Evolutionary conservation across 441 rosid species (phyloP), one percentile per base, ranked within the genome.

Genomic region (Sinapis alba): DNA sequence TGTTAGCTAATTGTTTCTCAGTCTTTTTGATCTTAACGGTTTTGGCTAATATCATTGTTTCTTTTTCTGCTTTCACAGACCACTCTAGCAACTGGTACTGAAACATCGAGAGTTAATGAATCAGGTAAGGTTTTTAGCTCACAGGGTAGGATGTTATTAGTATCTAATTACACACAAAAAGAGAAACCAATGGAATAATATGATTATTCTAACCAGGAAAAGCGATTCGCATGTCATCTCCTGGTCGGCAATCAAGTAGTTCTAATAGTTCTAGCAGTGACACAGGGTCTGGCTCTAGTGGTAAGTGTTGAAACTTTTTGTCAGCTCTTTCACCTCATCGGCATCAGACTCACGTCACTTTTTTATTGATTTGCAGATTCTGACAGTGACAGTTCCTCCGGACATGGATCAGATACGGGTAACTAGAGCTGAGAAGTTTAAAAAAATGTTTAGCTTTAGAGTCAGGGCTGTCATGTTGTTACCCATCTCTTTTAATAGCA

Each of bases 341-440:
- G 15, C 61, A 64, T 63, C n/a, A 19, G 11, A 68, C 65, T 63
- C 67, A 69, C 62, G 65, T 43, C 41, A 30, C 12, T 51, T 74
- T 59, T 20, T 63, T 26, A 45, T 15, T 45, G 62, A 34, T 73
- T 56, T 81, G 82, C 87, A 94, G 97, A 81, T 73, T 90, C 96
- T 30, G 92, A 80, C 76, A 83, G 83, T 71, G 90, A 79, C 70
- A 86, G 89, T 78, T 89, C 90, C 67, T 87, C 92, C 15, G 88
- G 86, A 75, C 87, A 77, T 65, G 86, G 83, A 54, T 86, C 95
- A 62, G 92, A 89, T 75, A 85, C 84, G 53, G 90, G 83, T 66
- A 85, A 80, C 78, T 90, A 84, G 78, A 71, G 34, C 81, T 74
- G 53, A 76, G 73, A 65, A 63, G 38, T 45, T 24, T 20, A 9